Base-by-base conservation (phyloP, 2,329 filamentous ascomycete genomes). In the Aspergillus sp. region DNA sequence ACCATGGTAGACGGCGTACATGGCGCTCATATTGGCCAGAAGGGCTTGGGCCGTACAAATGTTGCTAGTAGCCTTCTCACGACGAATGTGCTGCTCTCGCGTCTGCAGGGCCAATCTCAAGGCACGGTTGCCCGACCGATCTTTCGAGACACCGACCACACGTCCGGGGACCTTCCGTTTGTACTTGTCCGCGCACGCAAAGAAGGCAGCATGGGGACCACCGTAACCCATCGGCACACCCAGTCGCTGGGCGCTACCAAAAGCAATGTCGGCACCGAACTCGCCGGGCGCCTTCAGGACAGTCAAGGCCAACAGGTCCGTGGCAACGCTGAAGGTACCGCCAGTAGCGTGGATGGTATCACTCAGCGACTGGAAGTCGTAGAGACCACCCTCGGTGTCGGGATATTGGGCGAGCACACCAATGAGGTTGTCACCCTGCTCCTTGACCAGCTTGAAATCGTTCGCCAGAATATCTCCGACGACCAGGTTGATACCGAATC, bases 21-120 rank as follows among this genome's bases (percentile, higher is more conserved):
- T 89, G 56, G 93, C 92, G 67, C 87, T 94, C 91, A 97, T 97
- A 76, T 98, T 98, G 42, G 94, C 94, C 54, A 97, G 82, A 26
- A 98, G 81, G 9, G 94, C 94, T 78, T 98, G 94, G 1, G 94
- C 93, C 1, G 94, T 98, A 80, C 94, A 98, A 60, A 97, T 93
- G 73, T 98, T 98, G 81, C 92, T 96, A 1, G 94, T 98, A 1
- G 94, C 94, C 84, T 97, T 97, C 75, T 98, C 94, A 71, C 94
- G 86, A 65, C 94, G 86, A 73, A 98, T 97, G 75, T 98, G 94
- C 80, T 98, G 94, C 79, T 98, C 94, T 68, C 94, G 85, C 10
- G 94, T 97, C 78, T 98, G 94, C 55, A 97, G 80, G 18, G 94
- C 90, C 71, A 97, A 79, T 68, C 94, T 85, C 65, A 96, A 87